Evolutionary conservation across 2,329 filamentous ascomycete genomes (phyloP), one percentile per base, ranked within the genome.

Genomic region (Aspergillus sp.): DNA sequence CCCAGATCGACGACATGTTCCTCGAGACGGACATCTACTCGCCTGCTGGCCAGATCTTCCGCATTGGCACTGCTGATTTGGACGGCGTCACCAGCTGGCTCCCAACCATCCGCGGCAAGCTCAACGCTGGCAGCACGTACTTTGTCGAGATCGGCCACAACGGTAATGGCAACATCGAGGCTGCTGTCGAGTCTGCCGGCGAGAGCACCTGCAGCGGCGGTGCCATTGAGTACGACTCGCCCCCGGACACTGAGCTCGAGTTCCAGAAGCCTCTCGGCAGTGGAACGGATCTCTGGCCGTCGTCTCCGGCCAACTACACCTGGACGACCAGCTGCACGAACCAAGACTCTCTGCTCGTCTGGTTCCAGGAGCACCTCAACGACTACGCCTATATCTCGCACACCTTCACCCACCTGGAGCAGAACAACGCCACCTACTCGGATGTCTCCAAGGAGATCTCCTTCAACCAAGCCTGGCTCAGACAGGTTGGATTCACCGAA

Each of bases 1-100:
- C 83, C 12, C 84, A 86, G 65, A 80, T 87, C 33, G 85, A 88
- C 64, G 85, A 88, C 62, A 83, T 88, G 76, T 83, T 86, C 63
- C 74, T 88, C 19, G 73, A 76, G 52, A 79, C 80, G 3, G 77
- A 77, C 11, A 74, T 83, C 37, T 84, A 84, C 66, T 64, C 70
- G 17, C 82, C 84, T 1, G 62, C 64, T n/a, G 78, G 77, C 6
- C 74, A 70, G 0, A 75, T 72, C 6, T 87, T 83, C 73, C 80
- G 82, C 19, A 74, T 83, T 60, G 75, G 73, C 33, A 66, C 77
- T 6, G 70, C 68, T 6, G 83, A 85, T 66, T 62, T 85, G 62
- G 69, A 74, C n/a, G 72, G 73, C 9, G 77, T 83, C 62, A 70
- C 75, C 17, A 66, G 68, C 3, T 85, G 67, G 71, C 66, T 73